Base-by-base conservation (phyloP, 129 eudicot species). In the Calendula officinalis region DNA sequence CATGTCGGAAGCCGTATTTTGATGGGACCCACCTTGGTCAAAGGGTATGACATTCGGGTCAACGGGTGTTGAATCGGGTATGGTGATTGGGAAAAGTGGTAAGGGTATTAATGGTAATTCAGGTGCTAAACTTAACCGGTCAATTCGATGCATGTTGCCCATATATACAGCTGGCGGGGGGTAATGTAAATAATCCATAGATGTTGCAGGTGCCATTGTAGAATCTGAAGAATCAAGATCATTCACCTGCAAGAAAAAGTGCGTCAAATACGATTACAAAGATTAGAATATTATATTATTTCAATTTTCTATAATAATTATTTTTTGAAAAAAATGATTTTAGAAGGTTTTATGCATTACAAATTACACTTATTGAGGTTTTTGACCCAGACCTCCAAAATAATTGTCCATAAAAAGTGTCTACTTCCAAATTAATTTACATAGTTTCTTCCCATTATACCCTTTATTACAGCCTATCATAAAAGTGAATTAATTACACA, bases 211-310 rank as follows among this genome's bases (percentile, higher is more conserved):
- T 61, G 81, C 78, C 81, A 82, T 73, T 8, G 75, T 41, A 38
- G 79, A 56, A 75, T 82, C 83, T 49, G 87, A 77, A 60, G 83
- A 74, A 76, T 78, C 83, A 66, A 82, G 71, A 75, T 82, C 83
- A 42, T 82, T 82, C 45, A 82, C 87, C 87, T 82, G 76, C 71
- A 78, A 61, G 78, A 57, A 49, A 51, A 43, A 49, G 27, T 15
- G 55, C 16, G 55, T 16, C 55, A 49, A 16, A 49, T 16, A 49
- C 7, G 32, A 15, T 10, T 15, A 49, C 7, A 7, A 50, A 50
- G 9, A 7, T 50, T 8, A 15, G 3, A 50, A 50, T 3, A 7
- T 50, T 8, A 15, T 8, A 47, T 2, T 15, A 37, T 48, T 16
- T 9, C 8, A 34, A 45, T 39, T 48, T 16, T 9, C 8, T 13